Percentiles rank a stretch among this genome's conserved stretches.
These are phyloP conservation scores for Ceratocystis albifundus DNA, from an alignment of 2,329 filamentous ascomycete species.

Conservation along the genomic window DNA sequence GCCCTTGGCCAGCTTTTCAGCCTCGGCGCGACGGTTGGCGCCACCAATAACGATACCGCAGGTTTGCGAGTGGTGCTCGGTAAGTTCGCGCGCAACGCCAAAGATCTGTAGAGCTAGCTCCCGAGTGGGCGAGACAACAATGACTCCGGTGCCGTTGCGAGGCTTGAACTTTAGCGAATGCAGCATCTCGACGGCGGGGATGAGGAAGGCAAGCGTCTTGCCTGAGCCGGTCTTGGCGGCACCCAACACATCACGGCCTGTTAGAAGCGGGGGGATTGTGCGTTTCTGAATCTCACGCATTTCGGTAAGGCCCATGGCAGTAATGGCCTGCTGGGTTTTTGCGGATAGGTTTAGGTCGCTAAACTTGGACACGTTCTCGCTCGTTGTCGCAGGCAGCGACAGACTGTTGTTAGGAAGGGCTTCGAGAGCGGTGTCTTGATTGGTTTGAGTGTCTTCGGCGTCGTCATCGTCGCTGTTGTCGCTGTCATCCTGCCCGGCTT, in stretches of 20 bases:
- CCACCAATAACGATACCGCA: constrained; percentile 95
- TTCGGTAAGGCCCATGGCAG: constrained; percentile 82
- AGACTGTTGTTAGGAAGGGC: constrained; percentile 34
- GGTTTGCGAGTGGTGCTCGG: constrained; percentile 86
- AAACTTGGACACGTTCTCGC: constrained; percentile 57
- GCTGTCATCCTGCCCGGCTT: constrained; percentile 17
- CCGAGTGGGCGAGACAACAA: constrained; percentile 84
- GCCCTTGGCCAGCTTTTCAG: constrained; percentile 85
- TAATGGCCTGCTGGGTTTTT: constrained; percentile 76
- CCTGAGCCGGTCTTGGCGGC: constrained; percentile 93
- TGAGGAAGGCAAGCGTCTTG: constrained; percentile 89
- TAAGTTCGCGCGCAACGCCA: constrained; percentile 82
- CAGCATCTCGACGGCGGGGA: constrained; percentile 89
- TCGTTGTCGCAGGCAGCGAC: constrained; percentile 45
- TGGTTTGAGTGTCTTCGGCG: constrained; percentile 24
- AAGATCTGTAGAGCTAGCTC: constrained; percentile 95
- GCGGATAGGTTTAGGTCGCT: constrained; percentile 73
- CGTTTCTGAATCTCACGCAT: constrained; percentile 93
- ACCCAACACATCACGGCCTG: constrained; percentile 83
- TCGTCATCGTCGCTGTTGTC: constrained; percentile 22
- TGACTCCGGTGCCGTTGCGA: constrained; percentile 81
- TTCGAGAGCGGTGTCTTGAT: constrained; percentile 29
- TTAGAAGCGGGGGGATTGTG: constrained; percentile 75
- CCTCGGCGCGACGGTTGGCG: constrained; percentile 80
- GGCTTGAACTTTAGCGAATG: constrained; percentile 86